phyloP scores from a whole-genome alignment of 305 asterid species.

The Rubia peregrina region DNA sequence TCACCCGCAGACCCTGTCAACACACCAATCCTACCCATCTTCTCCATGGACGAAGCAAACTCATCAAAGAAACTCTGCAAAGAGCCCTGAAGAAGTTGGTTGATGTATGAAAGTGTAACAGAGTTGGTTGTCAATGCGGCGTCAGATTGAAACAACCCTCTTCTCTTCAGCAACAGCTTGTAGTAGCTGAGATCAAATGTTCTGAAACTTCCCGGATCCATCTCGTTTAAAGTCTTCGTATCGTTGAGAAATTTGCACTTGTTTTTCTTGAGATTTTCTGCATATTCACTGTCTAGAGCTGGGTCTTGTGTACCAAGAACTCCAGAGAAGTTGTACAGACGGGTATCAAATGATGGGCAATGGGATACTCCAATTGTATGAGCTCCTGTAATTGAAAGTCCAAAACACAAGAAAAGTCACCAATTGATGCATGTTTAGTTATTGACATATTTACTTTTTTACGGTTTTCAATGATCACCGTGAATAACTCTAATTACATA shows the following conservation, averaged over 20 bases:
- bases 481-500: too few species aligned
- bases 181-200: slow-evolving; percentile 65
- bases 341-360: slow-evolving; percentile 32
- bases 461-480: too few species aligned
- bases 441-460: too few species aligned
- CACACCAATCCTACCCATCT: slow-evolving; percentile 55
- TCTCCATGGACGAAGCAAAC: slow-evolving; percentile 65
- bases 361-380: slow-evolving; percentile 40
- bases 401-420: background rate
- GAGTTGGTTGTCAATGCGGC: slow-evolving; percentile 48
- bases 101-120: slow-evolving; percentile 35
- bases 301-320: slow-evolving; percentile 27
- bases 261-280: slow-evolving; percentile 41
- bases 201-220: slow-evolving; percentile 72
- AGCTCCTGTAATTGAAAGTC: slow-evolving; percentile 22
- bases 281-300: slow-evolving; percentile 63
- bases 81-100: slow-evolving; percentile 35
- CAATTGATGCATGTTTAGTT: background rate
- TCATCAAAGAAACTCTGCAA: slow-evolving; percentile 32
- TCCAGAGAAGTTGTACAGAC: slow-evolving; percentile 42
- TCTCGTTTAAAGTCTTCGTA: slow-evolving; percentile 39
- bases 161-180: slow-evolving; percentile 40
- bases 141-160: slow-evolving; percentile 70
- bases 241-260: slow-evolving; percentile 46
- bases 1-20: slow-evolving; percentile 56